Evolutionary conservation across 1,284 basidiomycete species (phyloP).

Genomic region (Sporisorium sorghi): DNA sequence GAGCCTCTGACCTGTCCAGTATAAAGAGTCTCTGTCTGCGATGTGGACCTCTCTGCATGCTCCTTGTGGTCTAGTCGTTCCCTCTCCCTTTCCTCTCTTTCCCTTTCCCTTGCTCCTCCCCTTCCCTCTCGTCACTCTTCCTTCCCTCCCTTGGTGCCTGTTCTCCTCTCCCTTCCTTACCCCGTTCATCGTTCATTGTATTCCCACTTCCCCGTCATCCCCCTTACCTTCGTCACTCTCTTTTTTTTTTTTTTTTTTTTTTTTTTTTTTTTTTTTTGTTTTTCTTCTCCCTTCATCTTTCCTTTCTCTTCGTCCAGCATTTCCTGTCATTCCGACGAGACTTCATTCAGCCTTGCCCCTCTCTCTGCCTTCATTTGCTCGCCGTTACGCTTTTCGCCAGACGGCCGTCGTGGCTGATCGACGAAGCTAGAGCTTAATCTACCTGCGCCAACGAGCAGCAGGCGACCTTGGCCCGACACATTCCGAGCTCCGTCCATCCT

Average conservation of each 20-base stretch:
- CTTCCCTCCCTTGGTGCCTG: neutral
- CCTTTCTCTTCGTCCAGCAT: neutral
- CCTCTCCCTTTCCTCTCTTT: no score
- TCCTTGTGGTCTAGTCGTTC: neutral
- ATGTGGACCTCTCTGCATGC: neutral
- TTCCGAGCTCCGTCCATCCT: neutral
- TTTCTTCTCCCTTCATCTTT: no score
- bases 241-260: neutral
- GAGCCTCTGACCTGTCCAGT: neutral
- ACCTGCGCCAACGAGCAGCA: conserved; percentile 1
- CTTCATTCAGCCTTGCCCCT: conserved; percentile 2
- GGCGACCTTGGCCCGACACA: neutral
- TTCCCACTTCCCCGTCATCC: neutral
- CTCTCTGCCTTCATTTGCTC: conserved; percentile 3
- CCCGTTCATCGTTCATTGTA: neutral
- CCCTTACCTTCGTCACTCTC: neutral
- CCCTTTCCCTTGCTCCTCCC: neutral
- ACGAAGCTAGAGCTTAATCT: neutral
- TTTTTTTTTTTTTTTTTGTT: no score
- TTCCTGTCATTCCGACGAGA: neutral
- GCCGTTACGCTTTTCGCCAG: neutral
- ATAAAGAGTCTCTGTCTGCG: neutral
- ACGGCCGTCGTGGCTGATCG: conserved; percentile 5
- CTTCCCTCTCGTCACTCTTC: neutral
- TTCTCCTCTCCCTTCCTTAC: neutral